Conservation (phyloP, 2,329 filamentous ascomycete genomes). For the Fusarium circinatum region DNA sequence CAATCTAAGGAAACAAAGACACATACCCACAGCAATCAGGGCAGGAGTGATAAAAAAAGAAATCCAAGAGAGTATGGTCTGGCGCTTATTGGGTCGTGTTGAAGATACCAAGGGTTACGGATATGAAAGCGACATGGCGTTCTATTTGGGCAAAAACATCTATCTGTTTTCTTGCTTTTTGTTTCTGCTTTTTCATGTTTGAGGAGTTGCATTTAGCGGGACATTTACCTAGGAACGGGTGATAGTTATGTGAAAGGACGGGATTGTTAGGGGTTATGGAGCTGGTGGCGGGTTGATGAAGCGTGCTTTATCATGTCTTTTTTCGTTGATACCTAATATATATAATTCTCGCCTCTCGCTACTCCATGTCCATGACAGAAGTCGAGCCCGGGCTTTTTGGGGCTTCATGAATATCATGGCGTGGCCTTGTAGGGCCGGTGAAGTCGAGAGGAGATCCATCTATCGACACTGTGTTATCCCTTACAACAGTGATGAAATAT, state of each 20-base stretch:
- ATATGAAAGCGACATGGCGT: constrained; percentile 38
- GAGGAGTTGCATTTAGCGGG: constrained; percentile 31
- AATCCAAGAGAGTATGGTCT: constrained; percentile 33
- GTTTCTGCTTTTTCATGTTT: constrained; percentile 1
- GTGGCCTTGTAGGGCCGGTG: neutral
- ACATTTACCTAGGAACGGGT: neutral
- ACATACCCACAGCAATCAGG: neutral
- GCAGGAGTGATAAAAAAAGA: neutral
- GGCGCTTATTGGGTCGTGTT: constrained; percentile 39
- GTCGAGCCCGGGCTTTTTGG: neutral
- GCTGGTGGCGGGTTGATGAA: constrained; percentile 14
- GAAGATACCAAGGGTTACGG: constrained; percentile 40
- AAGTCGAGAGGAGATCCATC: neutral
- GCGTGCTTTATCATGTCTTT: constrained; percentile 17
- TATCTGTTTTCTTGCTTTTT: neutral
- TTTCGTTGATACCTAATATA: constrained; percentile 32
- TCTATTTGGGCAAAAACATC: constrained; percentile 27
- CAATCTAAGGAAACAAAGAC: constrained; percentile 6
- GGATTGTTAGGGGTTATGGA: neutral
- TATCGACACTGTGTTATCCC: neutral
- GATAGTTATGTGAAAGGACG: constrained; percentile 2
- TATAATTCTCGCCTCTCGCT: constrained; percentile 34
- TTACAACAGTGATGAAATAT: no score
- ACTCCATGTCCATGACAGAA: no score
- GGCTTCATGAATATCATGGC: neutral